Evolutionary conservation across 2,329 filamentous ascomycete species (phyloP), one percentile per base, ranked within the genome.

Genomic region (Coniochaeta sp.): DNA sequence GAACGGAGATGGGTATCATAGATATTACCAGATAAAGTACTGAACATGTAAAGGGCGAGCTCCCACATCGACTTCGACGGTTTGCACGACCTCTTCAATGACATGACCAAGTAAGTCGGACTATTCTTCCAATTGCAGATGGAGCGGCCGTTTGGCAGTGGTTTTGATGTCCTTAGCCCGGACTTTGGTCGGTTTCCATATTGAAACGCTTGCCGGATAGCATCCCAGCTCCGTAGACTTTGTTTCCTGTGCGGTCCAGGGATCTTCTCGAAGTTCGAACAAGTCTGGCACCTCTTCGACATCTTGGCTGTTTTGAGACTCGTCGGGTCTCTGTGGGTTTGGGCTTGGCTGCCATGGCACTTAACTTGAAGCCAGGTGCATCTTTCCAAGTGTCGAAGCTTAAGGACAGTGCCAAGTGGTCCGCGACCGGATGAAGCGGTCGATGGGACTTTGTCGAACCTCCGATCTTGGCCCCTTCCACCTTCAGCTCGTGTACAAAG

Each of bases 271-370:
- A 14, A n/a, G 36, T 36, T 63, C 61, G 16, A 50, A 55, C 60
- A 62, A 58, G 54, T 60, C 50, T 57, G 28, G 52, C 33, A 56
- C 33, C 57, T 59, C 58, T 58, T 60, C 56, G 59, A 61, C 58
- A 28, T 62, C 62, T 64, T 64, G 62, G 62, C 62, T 40, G 62
- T 64, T 62, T 64, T 59, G 57, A 38, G 40, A 50, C 22, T 59
- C 17, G 62, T 63, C 62, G 55, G 59, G 59, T 24, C 58, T 59
- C 44, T 58, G 62, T 60, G 58, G 60, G 57, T 16, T 60, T 36
- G 19, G 54, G 26, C 59, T 28, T 44, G 59, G 54, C 52, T 47
- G 54, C 26, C 3, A 31, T 52, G 47, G 47, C 47, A 31, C 6
- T 50, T 44, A 6, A 50, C 19, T 28, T 12, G 43, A 47, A 24